These are phyloP conservation scores for Phytophthora fragariae DNA, from an alignment of 352 stramenopile genomes.

Conservation along the genomic window DNA sequence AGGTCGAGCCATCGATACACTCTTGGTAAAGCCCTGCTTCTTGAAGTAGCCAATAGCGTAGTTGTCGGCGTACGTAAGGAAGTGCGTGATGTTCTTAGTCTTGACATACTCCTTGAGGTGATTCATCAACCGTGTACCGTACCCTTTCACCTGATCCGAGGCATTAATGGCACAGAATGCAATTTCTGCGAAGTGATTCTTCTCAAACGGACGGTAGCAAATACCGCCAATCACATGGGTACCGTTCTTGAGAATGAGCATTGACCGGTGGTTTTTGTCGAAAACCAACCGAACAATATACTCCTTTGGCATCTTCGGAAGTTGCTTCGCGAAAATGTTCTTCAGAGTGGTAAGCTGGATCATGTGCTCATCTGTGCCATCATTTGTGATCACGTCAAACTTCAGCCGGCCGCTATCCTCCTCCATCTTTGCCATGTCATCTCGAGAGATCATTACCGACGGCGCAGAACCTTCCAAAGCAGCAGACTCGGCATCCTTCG, in stretches of 20 bases:
- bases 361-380: constrained; percentile 88
- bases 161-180: constrained; percentile 99
- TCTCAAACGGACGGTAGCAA: constrained; percentile 96
- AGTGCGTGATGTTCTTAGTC: constrained; percentile 91
- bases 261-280: constrained; percentile 94
- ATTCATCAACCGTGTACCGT: constrained; percentile 99
- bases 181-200: constrained; percentile 99
- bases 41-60: constrained; percentile 99
- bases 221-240: constrained; percentile 97
- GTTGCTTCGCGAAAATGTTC: constrained; percentile 97
- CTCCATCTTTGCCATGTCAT: constrained; percentile 91
- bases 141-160: constrained; percentile 96
- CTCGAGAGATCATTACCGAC: constrained; percentile 76
- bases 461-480: constrained; percentile 25
- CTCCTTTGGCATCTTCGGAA: constrained; percentile 99
- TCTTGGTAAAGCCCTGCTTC: constrained; percentile 96
- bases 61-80: constrained; percentile 99
- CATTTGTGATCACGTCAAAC: constrained; percentile 93
- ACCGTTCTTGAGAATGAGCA: constrained; percentile 93
- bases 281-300: constrained; percentile 99
- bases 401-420: constrained; percentile 82
- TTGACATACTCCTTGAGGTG: constrained; percentile 98
- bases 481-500: constrained; percentile 16
- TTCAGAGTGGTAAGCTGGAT: constrained; percentile 96
- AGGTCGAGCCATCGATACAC: constrained; percentile 81